phyloP scores from a whole-genome alignment of 805 yeast genomes.

The Saccharomyces kudriavzevii region DNA sequence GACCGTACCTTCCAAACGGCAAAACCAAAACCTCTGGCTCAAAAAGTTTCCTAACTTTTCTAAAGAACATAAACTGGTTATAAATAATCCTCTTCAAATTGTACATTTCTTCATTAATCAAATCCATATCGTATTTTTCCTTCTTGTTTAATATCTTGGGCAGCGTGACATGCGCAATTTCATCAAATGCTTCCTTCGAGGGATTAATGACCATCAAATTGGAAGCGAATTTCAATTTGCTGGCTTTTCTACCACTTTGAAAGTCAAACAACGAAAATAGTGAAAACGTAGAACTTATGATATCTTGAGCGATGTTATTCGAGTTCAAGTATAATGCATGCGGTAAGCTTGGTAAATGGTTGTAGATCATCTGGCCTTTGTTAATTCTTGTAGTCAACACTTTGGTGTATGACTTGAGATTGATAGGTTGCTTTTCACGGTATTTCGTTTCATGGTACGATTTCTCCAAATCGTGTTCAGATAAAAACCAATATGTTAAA shows the following conservation, averaged over 20 bases:
- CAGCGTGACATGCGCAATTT: constrained; percentile 14
- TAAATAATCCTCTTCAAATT: constrained; percentile 22
- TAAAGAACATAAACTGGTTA: constrained; percentile 23
- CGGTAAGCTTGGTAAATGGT: constrained; percentile 34
- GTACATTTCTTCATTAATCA: constrained; percentile 24
- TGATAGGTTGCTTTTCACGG: constrained; percentile 15
- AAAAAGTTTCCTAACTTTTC: constrained; percentile 16
- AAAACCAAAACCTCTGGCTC: constrained; percentile 24
- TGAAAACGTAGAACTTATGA: constrained; percentile 20
- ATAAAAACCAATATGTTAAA: constrained; percentile 35
- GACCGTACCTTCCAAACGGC: constrained; percentile 28
- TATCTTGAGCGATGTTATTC: constrained; percentile 25
- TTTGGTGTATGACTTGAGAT: constrained; percentile 20
- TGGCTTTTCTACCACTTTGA: constrained; percentile 12
- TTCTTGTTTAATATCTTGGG: constrained; percentile 15
- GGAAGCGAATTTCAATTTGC: constrained; percentile 31
- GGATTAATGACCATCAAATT: constrained; percentile 60
- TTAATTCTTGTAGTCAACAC: constrained; percentile 15
- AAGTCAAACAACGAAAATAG: constrained; percentile 19
- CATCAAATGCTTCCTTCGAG: constrained; percentile 22
- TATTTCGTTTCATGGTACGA: constrained; percentile 13
- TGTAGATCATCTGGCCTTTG: constrained; percentile 29
- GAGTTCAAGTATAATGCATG: constrained; percentile 18
- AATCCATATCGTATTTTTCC: constrained; percentile 25
- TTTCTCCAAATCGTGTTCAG: constrained; percentile 20